Percentiles rank a stretch among this genome's conserved stretches.
These are phyloP conservation scores for Cynara cardunculus DNA, from an alignment of 129 eudicot genomes.

Conservation along the genomic window DNA sequence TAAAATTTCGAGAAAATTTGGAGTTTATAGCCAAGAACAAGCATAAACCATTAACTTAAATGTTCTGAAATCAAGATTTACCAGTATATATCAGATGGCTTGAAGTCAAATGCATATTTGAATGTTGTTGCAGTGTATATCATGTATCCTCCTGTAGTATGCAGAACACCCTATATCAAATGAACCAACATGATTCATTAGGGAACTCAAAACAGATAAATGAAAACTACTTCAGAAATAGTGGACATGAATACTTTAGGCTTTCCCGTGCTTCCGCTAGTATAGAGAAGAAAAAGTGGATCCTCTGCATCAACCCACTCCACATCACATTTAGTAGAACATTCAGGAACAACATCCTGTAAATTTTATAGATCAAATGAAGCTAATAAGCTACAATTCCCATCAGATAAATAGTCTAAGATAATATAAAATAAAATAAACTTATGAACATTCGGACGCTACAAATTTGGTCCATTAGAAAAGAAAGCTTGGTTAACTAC, in stretches of 20 bases:
- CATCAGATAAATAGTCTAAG: not conserved
- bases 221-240: not conserved
- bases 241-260: slow-evolving; percentile 65
- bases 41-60: not conserved
- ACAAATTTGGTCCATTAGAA: no score
- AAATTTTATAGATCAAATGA: slow-evolving; percentile 8
- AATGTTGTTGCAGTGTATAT: slow-evolving; percentile 94
- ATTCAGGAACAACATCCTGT: slow-evolving; percentile 78
- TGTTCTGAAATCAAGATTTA: slow-evolving; percentile 20
- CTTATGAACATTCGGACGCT: no score
- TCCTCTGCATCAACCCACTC: slow-evolving; percentile 98
- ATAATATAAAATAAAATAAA: not conserved
- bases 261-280: slow-evolving; percentile 99
- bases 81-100: slow-evolving; percentile 89
- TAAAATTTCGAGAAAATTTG: slow-evolving; percentile 13
- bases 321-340: slow-evolving; percentile 67
- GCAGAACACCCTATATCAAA: slow-evolving; percentile 82
- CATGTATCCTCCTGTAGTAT: slow-evolving; percentile 99
- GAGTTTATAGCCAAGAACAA: not conserved
- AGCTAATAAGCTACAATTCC: not conserved
- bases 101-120: slow-evolving; percentile 95
- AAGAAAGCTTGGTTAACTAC: slow-evolving; percentile 27
- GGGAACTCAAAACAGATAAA: slow-evolving; percentile 5
- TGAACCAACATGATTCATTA: slow-evolving; percentile 8
- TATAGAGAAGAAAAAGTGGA: slow-evolving; percentile 92